phyloP scores from a whole-genome alignment of 345 rosid genomes.

The Syzygium grande region DNA sequence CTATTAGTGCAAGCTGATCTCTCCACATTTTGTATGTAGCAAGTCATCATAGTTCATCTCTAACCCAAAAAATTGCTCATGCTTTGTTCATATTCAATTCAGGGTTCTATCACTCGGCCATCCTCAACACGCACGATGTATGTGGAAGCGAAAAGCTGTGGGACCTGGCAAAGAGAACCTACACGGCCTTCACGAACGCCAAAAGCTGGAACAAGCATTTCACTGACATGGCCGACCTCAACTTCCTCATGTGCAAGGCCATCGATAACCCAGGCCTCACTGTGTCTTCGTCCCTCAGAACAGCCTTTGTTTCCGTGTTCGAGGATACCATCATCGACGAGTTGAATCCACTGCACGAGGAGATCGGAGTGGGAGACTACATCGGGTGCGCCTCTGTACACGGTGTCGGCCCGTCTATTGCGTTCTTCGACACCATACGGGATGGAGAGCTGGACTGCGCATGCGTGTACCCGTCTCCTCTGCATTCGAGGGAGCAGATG shows the following conservation, averaged over 20 bases:
- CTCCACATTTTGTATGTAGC: background rate
- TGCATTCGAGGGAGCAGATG: slow-evolving; percentile 83
- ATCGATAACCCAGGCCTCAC: slow-evolving; percentile 72
- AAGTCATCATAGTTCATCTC: background rate
- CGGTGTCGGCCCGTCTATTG: slow-evolving; percentile 64
- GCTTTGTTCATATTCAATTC: background rate
- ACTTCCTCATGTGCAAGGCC: slow-evolving; percentile 75
- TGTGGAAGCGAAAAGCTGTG: slow-evolving; percentile 41
- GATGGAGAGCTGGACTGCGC: slow-evolving; percentile 55
- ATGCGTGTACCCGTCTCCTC: slow-evolving; percentile 63
- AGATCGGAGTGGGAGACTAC: slow-evolving; percentile 46
- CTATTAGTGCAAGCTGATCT: background rate
- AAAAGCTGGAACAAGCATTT: slow-evolving; percentile 65
- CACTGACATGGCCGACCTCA: slow-evolving; percentile 70
- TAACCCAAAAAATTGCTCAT: background rate
- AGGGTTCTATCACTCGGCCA: slow-evolving; percentile 82
- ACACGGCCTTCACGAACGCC: slow-evolving; percentile 32
- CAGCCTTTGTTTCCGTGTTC: slow-evolving; percentile 58
- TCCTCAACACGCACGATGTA: slow-evolving; percentile 58
- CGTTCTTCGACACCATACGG: slow-evolving; percentile 52
- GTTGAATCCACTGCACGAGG: slow-evolving; percentile 5
- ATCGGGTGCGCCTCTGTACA: slow-evolving; percentile 61
- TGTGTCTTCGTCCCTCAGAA: slow-evolving; percentile 52
- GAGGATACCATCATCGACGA: slow-evolving; percentile 52
- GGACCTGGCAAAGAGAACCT: slow-evolving; percentile 55